These are phyloP conservation scores for Aspergillus saccharolyticus DNA, from an alignment of 495 filamentous ascomycete species.

Conservation along the genomic window DNA sequence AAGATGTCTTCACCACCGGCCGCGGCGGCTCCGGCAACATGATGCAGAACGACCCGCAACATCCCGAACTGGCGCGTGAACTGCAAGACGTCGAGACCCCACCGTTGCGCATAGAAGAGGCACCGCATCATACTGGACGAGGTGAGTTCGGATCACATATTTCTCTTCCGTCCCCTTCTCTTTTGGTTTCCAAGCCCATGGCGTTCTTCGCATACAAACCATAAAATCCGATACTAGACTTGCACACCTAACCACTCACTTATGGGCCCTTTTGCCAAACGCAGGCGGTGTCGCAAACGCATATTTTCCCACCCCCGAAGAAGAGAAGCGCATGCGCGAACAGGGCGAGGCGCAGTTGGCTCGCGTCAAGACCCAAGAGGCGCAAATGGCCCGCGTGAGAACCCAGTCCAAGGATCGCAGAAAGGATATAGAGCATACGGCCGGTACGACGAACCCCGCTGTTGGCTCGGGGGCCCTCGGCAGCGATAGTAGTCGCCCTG, in stretches of 20 bases:
- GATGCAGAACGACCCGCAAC: conserved; percentile 59
- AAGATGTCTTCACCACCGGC: conserved; percentile 75
- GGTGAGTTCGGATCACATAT: conserved; percentile 26
- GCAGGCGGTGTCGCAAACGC: conserved; percentile 43
- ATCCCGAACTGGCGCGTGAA: conserved; percentile 62
- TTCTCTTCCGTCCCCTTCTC: background rate
- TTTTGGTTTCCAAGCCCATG: no score
- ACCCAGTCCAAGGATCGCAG: conserved; percentile 36
- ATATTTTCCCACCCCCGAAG: conserved; percentile 36
- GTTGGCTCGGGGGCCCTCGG: background rate
- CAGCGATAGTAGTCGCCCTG: background rate
- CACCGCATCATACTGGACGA: conserved; percentile 41
- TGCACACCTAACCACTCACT: background rate
- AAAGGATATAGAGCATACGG: conserved; percentile 31
- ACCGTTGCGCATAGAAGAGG: conserved; percentile 43
- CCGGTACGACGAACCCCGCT: conserved; percentile 10
- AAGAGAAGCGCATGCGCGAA: conserved; percentile 32
- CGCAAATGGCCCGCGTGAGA: conserved; percentile 33
- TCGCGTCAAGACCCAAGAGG: conserved; percentile 31
- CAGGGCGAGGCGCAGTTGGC: conserved; percentile 36
- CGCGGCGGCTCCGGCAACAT: conserved; percentile 73
- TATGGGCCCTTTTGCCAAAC: background rate
- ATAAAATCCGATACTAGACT: no score
- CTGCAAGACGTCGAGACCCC: conserved; percentile 73
- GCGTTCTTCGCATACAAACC: no score